Base-by-base conservation (phyloP, 805 yeast genomes). In the Citeromyces matritensis region DNA sequence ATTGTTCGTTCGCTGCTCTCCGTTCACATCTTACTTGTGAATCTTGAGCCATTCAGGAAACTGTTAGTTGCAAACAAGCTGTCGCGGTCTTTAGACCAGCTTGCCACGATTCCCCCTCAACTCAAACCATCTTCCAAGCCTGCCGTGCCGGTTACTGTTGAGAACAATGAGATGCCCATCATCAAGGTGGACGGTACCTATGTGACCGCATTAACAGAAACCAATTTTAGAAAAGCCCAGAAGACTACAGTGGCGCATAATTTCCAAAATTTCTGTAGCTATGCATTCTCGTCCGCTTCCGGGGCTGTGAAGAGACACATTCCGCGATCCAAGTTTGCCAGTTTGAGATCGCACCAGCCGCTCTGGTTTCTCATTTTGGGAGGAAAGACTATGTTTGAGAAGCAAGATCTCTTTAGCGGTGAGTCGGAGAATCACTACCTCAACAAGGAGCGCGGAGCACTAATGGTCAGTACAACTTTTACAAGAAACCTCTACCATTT, bases 311-410 rank as follows among this genome's bases (percentile, higher is more conserved):
- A 17, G 7, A 5, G 21, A 7, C 21, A 17, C 21, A 17, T 17
- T 17, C 21, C 21, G 6, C 5, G 42, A 28, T 35, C 42, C 32
- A 47, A 41, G 32, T 34, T 39, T 15, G 36, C 39, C 15, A 7
- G 21, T 17, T 21, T 26, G 12, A 37, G 41, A 24, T 31, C 41
- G 9, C 53, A 52, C 29, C 72, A 72, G 38, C 75, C 75, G 3
- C 35, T 69, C 3, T 70, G 77, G 77, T 52, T 69, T 0, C 56
- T 69, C 29, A 45, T 69, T 1, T 61, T 66, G 15, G 70, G 73
- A 1, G 49, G 65, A 8, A 62, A 60, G 39, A 62, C 73, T 1
- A 66, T 69, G 61, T 56, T 55, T 38, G 43, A 55, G 23, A 47
- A 66, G 39, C 60, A 57, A 39, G 62, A 63, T 42, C 45, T 65